Base-by-base conservation (phyloP, 75 land plant genomes). In the Sequoiadendron giganteum region DNA sequence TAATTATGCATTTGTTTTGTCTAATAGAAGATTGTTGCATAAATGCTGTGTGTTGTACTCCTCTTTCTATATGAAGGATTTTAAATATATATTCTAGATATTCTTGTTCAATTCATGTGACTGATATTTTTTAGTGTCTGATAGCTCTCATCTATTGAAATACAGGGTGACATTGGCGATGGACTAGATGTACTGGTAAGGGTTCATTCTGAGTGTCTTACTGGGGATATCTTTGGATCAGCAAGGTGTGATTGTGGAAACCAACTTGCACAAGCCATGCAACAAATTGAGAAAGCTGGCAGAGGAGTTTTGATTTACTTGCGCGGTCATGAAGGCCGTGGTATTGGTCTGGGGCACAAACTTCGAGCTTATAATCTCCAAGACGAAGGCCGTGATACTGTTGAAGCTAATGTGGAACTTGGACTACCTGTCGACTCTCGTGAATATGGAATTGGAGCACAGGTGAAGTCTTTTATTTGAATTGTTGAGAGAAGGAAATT, bases 281-380 rank as follows among this genome's bases (percentile, higher is more conserved):
- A 94, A 88, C 47, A 90, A 65, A 97, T 98, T 36, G 96, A 98
- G 83, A 42, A 91, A 88, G 96, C 91, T 76, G 97, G 99, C 45
- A 94, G 96, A 88, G 99, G 99, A 56, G 99, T 95, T 10, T 83
- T 98, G 25, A 94, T 98, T 45, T 98, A 98, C 87, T 92, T 98
- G 82, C 93, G 99, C 54, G 99, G 99, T 28, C 99, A 98, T 88
- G 99, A 98, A 90, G 99, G 99, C 15, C 88, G 99, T 73, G 99
- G 99, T 28, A 98, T 98, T 90, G 99, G 99, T 13, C 91, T 98
- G 13, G 99, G 99, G 40, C 97, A 97, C 93, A 98, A 98, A 92
- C 95, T 98, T 47, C 92, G 90, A 34, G 99, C 99, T 54, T 98
- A 98, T 83, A 98, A 96, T 89, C 86, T 98, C 80, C 99, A 98